phyloP scores from a whole-genome alignment of 1,284 basidiomycete genomes.

The Microbotryum saponariae region DNA sequence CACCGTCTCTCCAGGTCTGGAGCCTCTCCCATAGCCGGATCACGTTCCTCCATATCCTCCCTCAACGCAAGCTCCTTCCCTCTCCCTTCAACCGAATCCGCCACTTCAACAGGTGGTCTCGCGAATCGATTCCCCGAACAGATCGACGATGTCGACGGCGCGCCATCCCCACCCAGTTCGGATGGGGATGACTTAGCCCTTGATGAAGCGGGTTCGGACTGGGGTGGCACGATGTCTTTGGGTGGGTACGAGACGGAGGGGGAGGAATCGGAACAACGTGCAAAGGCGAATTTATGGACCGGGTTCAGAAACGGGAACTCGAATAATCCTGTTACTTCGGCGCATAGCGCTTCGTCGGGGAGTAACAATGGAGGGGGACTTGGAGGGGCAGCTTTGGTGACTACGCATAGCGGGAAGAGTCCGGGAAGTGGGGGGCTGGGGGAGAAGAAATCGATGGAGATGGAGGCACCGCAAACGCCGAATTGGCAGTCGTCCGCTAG shows the following conservation, averaged over 20 bases:
- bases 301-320: conserved; percentile 17
- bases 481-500: conserved; percentile 7
- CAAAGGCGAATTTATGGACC: conserved; percentile 22
- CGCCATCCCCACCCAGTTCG: not conserved
- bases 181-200: not conserved
- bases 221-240: conserved; percentile 18
- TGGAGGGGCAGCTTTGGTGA: not conserved
- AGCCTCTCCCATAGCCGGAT: conserved; percentile 13
- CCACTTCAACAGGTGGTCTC: not conserved
- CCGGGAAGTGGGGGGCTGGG: conserved; percentile 10
- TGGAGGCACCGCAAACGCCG: conserved; percentile 24
- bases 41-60: conserved; percentile 7
- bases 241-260: conserved; percentile 22
- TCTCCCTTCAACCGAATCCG: not conserved
- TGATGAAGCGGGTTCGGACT: conserved; percentile 20
- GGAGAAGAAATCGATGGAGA: conserved; percentile 13
- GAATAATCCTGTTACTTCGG: no score
- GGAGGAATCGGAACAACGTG: conserved; percentile 13
- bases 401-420: conserved; percentile 10
- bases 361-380: not conserved
- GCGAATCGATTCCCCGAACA: conserved; percentile 28
- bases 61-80: not conserved
- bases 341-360: not conserved
- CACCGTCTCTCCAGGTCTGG: conserved; percentile 23
- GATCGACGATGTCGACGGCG: conserved; percentile 9